Evolutionary conservation across 495 filamentous ascomycete genomes (phyloP), one percentile per base, ranked within the genome.

Genomic region (Penicillium manginii): DNA sequence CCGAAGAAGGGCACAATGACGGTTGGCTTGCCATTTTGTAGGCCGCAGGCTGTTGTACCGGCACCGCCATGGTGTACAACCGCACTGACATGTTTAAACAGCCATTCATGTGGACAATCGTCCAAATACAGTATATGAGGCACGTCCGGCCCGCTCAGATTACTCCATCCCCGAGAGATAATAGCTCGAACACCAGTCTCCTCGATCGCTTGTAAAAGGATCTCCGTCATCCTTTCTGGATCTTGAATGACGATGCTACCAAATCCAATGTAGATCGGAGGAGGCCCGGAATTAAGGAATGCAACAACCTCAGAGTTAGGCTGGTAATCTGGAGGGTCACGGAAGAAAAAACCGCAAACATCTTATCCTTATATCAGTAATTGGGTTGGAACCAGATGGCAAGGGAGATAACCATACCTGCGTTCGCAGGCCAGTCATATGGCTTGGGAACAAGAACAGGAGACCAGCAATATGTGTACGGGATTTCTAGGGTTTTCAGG

Each of bases 391-490:
- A n/a, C n/a, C n/a, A n/a, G n/a, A n/a, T n/a, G n/a, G n/a, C n/a
- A n/a, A n/a, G n/a, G n/a, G n/a, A n/a, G n/a, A n/a, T n/a, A n/a
- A n/a, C n/a, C n/a, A n/a, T n/a, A n/a, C n/a, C n/a, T n/a, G n/a
- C n/a, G n/a, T n/a, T n/a, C n/a, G n/a, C n/a, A n/a, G 73, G 18
- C 40, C 10, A n/a, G 10, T 43, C 50, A 43, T 2, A 37, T 37
- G 33, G 33, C 10, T 83, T 87, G 1, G 85, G 83, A 47, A 88
- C 78, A 35, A 90, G 63, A 23, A 81, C 78, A 18, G 83, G 81
- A 14, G 86, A 87, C 84, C 85, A 88, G 64, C 80, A 83, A 60
- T 88, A 88, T 0, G 86, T 87, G 55, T 83, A 84, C 0, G 85
- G 85, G 0, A 89, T 72, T 58, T 82, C 76, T 31, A 85, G 60